Conservation (phyloP, 345 rosid genomes). For the Dimocarpus longan region DNA sequence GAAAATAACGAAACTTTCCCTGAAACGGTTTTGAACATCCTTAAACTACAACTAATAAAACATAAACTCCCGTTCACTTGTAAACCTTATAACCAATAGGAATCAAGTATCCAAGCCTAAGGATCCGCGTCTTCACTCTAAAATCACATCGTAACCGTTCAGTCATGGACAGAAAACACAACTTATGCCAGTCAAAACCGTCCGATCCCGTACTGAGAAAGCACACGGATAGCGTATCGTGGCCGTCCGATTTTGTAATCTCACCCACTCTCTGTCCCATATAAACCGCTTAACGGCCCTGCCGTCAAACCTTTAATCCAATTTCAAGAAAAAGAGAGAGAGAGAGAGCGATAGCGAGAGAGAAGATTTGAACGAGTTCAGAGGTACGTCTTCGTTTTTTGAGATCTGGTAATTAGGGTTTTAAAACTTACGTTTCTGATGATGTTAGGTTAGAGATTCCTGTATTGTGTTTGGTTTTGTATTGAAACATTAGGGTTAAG, state of each 20-base stretch:
- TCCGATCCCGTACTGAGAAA: slow-evolving; percentile 41
- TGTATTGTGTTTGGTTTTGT: background rate
- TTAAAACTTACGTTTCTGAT: background rate
- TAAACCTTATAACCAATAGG: slow-evolving; percentile 30
- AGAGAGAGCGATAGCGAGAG: slow-evolving; percentile 1
- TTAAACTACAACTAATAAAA: background rate
- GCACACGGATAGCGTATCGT: slow-evolving; percentile 51
- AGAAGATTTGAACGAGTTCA: background rate
- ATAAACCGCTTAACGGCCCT: background rate
- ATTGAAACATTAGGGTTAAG: background rate
- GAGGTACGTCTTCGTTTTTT: slow-evolving; percentile 25
- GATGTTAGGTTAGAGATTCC: background rate
- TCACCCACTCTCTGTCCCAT: slow-evolving; percentile 5
- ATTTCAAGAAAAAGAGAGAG: background rate
- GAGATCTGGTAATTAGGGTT: background rate
- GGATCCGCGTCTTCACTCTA: slow-evolving; percentile 46
- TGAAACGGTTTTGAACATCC: background rate
- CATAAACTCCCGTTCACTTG: background rate
- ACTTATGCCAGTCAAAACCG: slow-evolving; percentile 33
- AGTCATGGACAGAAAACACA: slow-evolving; percentile 56
- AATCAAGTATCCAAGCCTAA: background rate
- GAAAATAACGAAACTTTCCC: background rate
- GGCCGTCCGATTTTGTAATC: slow-evolving; percentile 37
- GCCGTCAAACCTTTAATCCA: fast-evolving
- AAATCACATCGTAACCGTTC: slow-evolving; percentile 45